Evolutionary conservation across 805 yeast species (phyloP).

Genomic region (Schwanniomyces sp.): DNA sequence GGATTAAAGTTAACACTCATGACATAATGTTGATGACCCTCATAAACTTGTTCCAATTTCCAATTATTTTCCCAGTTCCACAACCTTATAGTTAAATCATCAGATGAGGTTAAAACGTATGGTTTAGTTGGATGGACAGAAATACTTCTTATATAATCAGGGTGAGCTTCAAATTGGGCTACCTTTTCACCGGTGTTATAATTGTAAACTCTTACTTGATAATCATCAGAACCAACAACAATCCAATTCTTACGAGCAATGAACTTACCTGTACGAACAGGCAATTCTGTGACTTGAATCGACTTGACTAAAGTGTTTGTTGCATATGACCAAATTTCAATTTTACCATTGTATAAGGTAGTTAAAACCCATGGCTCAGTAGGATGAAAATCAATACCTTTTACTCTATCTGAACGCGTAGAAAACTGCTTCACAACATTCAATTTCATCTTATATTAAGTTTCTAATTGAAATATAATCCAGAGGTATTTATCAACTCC

Average conservation of each 20-base stretch:
- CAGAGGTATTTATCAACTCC: background rate
- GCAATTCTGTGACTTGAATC: slow-evolving; percentile 92
- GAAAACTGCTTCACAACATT: slow-evolving; percentile 73
- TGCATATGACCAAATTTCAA: slow-evolving; percentile 94
- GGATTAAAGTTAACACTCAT: slow-evolving; percentile 96
- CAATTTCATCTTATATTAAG: slow-evolving; percentile 31
- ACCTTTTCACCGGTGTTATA: slow-evolving; percentile 94
- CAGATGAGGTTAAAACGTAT: slow-evolving; percentile 82
- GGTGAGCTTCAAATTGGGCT: slow-evolving; percentile 96
- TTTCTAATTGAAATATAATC: background rate
- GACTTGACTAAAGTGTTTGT: slow-evolving; percentile 81
- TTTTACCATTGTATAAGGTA: slow-evolving; percentile 85
- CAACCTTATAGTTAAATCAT: slow-evolving; percentile 85
- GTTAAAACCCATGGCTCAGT: slow-evolving; percentile 95
- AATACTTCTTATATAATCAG: slow-evolving; percentile 90
- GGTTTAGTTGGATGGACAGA: slow-evolving; percentile 96
- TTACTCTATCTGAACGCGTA: slow-evolving; percentile 93
- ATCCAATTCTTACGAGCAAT: slow-evolving; percentile 97
- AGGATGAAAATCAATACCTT: slow-evolving; percentile 97
- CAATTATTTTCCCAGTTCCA: slow-evolving; percentile 98
- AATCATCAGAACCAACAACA: slow-evolving; percentile 94
- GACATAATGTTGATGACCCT: slow-evolving; percentile 94
- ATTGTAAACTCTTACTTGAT: slow-evolving; percentile 89
- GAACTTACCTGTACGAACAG: slow-evolving; percentile 93
- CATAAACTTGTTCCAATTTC: slow-evolving; percentile 86